Evolutionary conservation across 2,329 filamentous ascomycete genomes (phyloP).

Genomic region (Aschersonia sp.): DNA sequence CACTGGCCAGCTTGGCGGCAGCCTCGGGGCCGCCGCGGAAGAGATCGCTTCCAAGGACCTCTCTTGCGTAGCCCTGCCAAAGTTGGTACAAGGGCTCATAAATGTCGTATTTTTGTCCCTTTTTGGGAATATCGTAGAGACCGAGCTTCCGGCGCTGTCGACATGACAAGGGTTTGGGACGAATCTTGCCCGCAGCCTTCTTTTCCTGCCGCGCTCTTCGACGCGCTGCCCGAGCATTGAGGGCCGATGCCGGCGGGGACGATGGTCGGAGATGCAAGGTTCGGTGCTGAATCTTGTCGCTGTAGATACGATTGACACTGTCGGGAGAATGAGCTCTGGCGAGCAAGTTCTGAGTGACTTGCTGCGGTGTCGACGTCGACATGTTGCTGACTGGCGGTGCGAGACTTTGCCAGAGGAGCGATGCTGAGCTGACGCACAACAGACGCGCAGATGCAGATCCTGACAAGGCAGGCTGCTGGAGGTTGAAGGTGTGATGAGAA

Average conservation of each 20-base stretch:
- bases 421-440: too few species aligned
- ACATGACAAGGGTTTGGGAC: conserved; percentile 60
- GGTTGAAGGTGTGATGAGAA: too few species aligned
- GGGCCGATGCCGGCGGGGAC: conserved; percentile 44
- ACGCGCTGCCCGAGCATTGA: conserved; percentile 42
- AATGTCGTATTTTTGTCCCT: conserved; percentile 48
- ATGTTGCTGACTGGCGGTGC: conserved; percentile 10
- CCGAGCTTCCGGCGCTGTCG: conserved; percentile 60
- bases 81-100: conserved; percentile 66
- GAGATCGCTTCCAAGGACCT: conserved; percentile 54
- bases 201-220: conserved; percentile 31
- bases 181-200: conserved; percentile 33
- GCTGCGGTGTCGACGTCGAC: conserved; percentile 16
- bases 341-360: conserved; percentile 51
- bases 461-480: too few species aligned
- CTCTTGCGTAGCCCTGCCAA: conserved; percentile 76
- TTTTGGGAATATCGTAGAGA: conserved; percentile 59
- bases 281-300: conserved; percentile 70
- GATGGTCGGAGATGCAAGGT: conserved; percentile 66
- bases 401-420: too few species aligned
- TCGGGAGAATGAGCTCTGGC: conserved; percentile 65
- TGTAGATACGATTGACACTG: conserved; percentile 56
- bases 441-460: too few species aligned
- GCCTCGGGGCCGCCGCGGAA: conserved; percentile 40
- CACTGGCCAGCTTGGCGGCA: conserved; percentile 65